Evolutionary conservation across 495 filamentous ascomycete species (phyloP).

Genomic region (Penicillium paradoxum): DNA sequence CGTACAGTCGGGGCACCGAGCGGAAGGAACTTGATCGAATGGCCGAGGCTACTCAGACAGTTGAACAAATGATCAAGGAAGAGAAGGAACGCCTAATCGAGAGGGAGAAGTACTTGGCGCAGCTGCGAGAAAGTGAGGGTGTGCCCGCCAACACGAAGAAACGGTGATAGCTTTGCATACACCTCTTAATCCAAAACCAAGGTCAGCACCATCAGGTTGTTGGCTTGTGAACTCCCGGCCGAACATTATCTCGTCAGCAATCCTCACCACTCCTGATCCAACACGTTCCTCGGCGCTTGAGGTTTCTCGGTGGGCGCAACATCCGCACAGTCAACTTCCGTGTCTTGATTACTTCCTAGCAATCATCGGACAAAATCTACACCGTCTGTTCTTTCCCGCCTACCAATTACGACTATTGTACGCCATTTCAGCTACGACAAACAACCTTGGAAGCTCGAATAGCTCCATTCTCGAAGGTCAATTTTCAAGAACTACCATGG

Average conservation of each 20-base stretch:
- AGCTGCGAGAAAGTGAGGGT: constrained; percentile 54
- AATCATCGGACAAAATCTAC: neutral
- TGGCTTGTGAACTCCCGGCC: neutral
- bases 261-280: neutral
- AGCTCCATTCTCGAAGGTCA: neutral
- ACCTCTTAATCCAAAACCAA: neutral
- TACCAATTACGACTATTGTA: neutral
- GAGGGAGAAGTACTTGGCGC: constrained; percentile 58
- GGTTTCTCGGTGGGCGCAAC: neutral
- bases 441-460: no score
- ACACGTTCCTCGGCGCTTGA: neutral
- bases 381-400: neutral
- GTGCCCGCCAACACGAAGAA: constrained; percentile 40
- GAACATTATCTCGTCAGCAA: neutral
- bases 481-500: no score
- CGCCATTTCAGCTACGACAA: neutral
- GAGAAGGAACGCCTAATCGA: constrained; percentile 60
- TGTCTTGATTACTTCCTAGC: neutral
- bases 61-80: constrained; percentile 65
- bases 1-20: constrained; percentile 73
- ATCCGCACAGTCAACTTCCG: neutral
- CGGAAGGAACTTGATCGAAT: constrained; percentile 59
- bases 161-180: constrained; percentile 24
- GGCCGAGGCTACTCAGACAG: constrained; percentile 55
- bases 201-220: neutral